Evolutionary conservation across 1,284 basidiomycete genomes (phyloP).

Genomic region (Calocybe gambosa): DNA sequence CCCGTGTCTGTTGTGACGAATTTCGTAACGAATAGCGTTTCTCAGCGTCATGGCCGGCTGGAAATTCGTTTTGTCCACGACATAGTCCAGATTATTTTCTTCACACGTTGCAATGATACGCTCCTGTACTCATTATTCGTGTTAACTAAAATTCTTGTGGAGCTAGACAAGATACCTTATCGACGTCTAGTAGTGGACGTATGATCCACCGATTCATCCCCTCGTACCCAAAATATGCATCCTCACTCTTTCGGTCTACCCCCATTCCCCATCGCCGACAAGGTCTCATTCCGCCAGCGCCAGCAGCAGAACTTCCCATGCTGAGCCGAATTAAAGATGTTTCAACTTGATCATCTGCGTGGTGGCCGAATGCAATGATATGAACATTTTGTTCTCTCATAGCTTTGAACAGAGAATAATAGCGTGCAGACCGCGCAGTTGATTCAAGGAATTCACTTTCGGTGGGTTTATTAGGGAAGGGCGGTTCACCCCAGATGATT

Average conservation of each 20-base stretch:
- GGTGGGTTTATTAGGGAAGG: constrained; percentile 38
- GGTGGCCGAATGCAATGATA: constrained; percentile 62
- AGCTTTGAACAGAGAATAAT: constrained; percentile 43
- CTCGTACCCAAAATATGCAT: constrained; percentile 38
- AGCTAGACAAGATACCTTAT: constrained; percentile 44
- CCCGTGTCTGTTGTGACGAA: constrained; percentile 13
- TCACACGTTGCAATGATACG: constrained; percentile 71
- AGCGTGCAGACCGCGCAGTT: constrained; percentile 53
- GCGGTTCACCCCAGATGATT: constrained; percentile 51
- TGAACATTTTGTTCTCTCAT: constrained; percentile 36
- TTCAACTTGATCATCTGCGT: constrained; percentile 76
- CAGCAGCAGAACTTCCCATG: constrained; percentile 46
- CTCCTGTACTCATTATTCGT: constrained; percentile 36
- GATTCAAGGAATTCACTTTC: constrained; percentile 43
- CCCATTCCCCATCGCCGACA: constrained; percentile 76
- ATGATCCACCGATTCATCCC: constrained; percentile 66
- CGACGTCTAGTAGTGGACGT: constrained; percentile 58
- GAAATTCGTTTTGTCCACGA: constrained; percentile 64
- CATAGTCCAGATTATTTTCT: constrained; percentile 50
- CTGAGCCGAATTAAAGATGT: constrained; percentile 65
- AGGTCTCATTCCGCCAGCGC: constrained; percentile 59
- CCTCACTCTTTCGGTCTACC: constrained; percentile 21
- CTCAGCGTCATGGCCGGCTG: constrained; percentile 63
- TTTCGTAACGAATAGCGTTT: constrained; percentile 58
- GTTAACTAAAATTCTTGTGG: neutral